These are phyloP conservation scores for Cardiosporidium cionae DNA, from an alignment of 169 alveolate species.

Conservation along the genomic window DNA sequence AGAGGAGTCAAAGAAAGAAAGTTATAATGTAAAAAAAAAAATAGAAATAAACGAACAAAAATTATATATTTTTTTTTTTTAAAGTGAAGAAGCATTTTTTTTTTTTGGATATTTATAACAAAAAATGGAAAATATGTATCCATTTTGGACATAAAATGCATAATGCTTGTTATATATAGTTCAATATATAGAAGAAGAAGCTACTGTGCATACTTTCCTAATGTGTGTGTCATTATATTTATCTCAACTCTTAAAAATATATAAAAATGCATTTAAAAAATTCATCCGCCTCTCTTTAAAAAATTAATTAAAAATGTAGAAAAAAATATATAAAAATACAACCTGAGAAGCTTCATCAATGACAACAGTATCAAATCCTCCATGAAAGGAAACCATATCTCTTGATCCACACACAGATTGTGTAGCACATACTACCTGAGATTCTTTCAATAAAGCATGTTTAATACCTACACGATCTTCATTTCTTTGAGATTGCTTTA, in stretches of 20 bases:
- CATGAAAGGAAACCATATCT: slow-evolving; percentile 55
- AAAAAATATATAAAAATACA: not conserved
- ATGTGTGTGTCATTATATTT: no score
- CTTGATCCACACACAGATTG: slow-evolving; percentile 79
- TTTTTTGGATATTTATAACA: not conserved
- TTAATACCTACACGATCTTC: slow-evolving; percentile 16
- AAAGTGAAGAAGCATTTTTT: not conserved
- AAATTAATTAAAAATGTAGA: not conserved
- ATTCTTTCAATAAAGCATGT: slow-evolving; percentile 59
- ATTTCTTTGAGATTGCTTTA: slow-evolving; percentile 24
- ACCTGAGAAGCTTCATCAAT: slow-evolving; percentile 96
- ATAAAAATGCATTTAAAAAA: not conserved
- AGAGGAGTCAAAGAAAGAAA: not conserved
- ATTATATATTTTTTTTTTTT: not conserved
- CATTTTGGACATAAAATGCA: no score
- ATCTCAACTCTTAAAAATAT: not conserved
- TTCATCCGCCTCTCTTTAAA: not conserved
- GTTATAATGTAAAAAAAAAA: not conserved
- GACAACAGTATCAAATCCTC: slow-evolving; percentile 86
- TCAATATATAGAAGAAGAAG: no score
- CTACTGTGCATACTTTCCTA: no score
- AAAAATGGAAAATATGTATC: not conserved
- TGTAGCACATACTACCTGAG: slow-evolving; percentile 78
- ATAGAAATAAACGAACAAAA: not conserved
- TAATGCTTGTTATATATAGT: no score